phyloP scores from a whole-genome alignment of 2,329 filamentous ascomycete genomes.

The Clonostachys solani region DNA sequence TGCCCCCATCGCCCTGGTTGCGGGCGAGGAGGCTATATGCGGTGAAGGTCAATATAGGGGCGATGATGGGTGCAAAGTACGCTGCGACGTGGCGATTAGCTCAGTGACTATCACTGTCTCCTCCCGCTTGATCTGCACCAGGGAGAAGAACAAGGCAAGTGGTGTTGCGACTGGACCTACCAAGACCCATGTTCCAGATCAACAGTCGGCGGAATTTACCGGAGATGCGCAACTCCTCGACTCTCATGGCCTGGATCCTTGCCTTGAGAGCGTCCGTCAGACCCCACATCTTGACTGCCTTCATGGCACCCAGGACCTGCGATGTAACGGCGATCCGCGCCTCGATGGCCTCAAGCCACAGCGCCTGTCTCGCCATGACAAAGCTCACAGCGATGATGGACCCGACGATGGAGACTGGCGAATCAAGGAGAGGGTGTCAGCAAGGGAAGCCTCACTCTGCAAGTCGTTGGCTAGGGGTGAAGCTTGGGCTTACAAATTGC shows the following conservation, averaged over 20 bases:
- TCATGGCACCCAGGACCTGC: constrained; percentile 18
- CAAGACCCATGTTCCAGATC: constrained; percentile 10
- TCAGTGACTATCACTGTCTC: not conserved
- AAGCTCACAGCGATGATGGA: constrained; percentile 15
- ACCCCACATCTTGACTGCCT: constrained; percentile 24
- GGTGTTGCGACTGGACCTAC: constrained; percentile 1
- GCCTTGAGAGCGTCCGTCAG: constrained; percentile 9
- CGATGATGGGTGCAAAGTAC: constrained; percentile 6
- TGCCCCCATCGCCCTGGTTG: constrained; percentile 4
- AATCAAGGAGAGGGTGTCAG: not conserved
- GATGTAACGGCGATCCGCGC: constrained; percentile 17
- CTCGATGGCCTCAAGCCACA: constrained; percentile 20
- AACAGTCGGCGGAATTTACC: constrained; percentile 12
- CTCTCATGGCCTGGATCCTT: constrained; percentile 8
- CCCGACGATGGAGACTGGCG: constrained; percentile 11
- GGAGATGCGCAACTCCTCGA: constrained; percentile 10
- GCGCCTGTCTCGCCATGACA: constrained; percentile 14
- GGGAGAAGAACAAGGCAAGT: not conserved
- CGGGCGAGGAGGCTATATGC: not conserved
- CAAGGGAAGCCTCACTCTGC: not conserved
- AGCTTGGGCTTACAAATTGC: constrained; percentile 6
- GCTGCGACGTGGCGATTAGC: constrained; percentile 1
- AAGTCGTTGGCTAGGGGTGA: too few species aligned
- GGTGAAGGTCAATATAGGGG: constrained; percentile 1
- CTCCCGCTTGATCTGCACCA: constrained; percentile 1